Evolutionary conservation across 2,329 filamentous ascomycete species (phyloP), one percentile per base, ranked within the genome.

Genomic region (Hymenoscyphus occultus): DNA sequence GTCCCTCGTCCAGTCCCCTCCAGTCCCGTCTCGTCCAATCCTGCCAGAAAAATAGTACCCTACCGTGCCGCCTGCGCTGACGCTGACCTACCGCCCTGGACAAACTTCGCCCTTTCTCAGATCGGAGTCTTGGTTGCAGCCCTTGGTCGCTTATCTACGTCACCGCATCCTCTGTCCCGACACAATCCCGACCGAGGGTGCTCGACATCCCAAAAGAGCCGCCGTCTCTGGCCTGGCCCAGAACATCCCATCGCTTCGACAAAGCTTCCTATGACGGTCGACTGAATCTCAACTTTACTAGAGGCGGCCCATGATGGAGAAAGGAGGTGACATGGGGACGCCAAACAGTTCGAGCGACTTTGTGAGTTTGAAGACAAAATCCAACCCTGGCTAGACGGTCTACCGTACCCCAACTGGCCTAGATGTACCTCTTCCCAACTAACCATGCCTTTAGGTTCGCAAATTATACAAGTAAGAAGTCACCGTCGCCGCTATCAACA

Each of bases 261-360:
- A 35, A 35, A 35, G 5, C 35, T 35, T 35, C 35, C 35, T 35
- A 35, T 35, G 35, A 35, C 6, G 35, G 19, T 13, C 48, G 22
- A 28, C 5, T 28, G 10, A 54, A 28, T 9, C 5, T 54, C 48
- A 54, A 54, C 56, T 39, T 54, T 2, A 28, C 10, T 22, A 28
- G 54, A 51, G 19, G 32, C 28, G n/a, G 45, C 59, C n/a, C 51
- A 68, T 42, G 14, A 76, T 76, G 75, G 74, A 76, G 22, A 76
- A 76, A 66, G 67, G 69, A 61, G 70, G 68, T 57, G 73, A 76
- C 64, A 70, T 71, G 69, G 71, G 68, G 19, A 70, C 75, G 60
- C 82, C 86, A 75, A 95, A 91, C 79, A 96, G 92, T 81, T 96
- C 93, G 68, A 96, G 93, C 84, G 93, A 97, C 82, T 97, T 97